A percentile compares a stretch with the other conserved stretches of the same genome.
Evolutionary conservation across 805 yeast species (phyloP).

Genomic region (Starmerella stigmatis): DNA sequence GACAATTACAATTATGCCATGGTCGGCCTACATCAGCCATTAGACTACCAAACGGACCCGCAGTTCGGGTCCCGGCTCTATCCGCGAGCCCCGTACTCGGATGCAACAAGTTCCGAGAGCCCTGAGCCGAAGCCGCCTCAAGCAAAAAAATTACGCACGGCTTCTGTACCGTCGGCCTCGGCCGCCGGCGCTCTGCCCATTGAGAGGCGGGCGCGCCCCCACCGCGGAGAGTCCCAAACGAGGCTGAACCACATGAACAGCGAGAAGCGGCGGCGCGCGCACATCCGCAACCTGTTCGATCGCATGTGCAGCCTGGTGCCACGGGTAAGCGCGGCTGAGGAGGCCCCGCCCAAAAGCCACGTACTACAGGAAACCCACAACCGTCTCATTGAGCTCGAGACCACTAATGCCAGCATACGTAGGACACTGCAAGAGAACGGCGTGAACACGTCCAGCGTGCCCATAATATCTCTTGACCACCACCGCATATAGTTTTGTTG

Average conservation of each 20-base stretch:
- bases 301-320: conserved; percentile 33
- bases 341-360: conserved; percentile 25
- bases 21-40: not conserved
- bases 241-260: conserved; percentile 33
- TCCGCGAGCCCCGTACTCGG: not conserved
- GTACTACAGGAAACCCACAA: conserved; percentile 26
- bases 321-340: conserved; percentile 12
- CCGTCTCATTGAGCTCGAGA: conserved; percentile 23
- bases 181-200: too few relatives aligned
- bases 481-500: not conserved
- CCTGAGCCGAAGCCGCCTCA: too few relatives aligned
- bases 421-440: conserved; percentile 18
- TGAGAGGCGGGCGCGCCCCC: conserved; percentile 1
- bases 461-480: conserved; percentile 1
- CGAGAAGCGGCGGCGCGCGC: conserved; percentile 35
- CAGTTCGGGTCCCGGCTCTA: conserved; percentile 1
- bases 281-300: conserved; percentile 33
- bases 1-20: not conserved
- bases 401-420: conserved; percentile 26
- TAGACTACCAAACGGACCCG: not conserved
- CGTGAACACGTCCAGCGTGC: conserved; percentile 17
- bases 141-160: too few relatives aligned
- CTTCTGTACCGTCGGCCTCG: too few relatives aligned
- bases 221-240: not conserved
- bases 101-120: too few relatives aligned